Base-by-base conservation (phyloP, 176 grass and related monocot species). In the Eremochloa ophiuroides region DNA sequence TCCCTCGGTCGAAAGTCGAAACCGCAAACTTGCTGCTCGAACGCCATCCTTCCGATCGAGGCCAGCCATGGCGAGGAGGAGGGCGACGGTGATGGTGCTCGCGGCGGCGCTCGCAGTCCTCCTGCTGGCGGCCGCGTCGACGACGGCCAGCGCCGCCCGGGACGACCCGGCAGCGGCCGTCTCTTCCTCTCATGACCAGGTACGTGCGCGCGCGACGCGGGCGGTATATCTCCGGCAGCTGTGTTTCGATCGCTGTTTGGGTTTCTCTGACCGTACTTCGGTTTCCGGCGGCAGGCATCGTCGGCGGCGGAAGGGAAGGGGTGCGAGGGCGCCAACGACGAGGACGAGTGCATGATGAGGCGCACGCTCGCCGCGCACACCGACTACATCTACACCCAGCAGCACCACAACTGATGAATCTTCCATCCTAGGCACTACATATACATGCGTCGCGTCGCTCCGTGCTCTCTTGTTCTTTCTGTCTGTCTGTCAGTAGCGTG, bases 341-440 rank as follows among this genome's bases (percentile, higher is more conserved):
- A 85, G 66, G 87, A 92, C 62, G 89, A 84, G 41, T 95, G 93
- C 90, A 33, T 92, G 61, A 37, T 75, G 79, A 84, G 85, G 79
- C 77, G 85, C 78, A 90, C 87, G 50, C 93, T 95, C 18, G 74
- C 16, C 6, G 93, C 90, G 25, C 93, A 95, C 73, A 92, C 79
- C 8, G 93, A 95, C 77, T 95, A 95, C 87, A 95, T 95, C 82
- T 95, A 95, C 88, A 95, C 93, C 42, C 89, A 94, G 78, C 9
- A 81, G 64, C 77, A 94, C 34, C 92, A 94, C 86, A 55, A 91
- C 22, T 94, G 43, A 53, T 53, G 1, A 1, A 20, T 20, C n/a
- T n/a, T n/a, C 47, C 48, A 37, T 66, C 34, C 10, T 17, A 13
- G 11, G 7, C 12, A 10, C 3, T 0, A n/a, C n/a, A 3, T 38